Conservation (phyloP, 306 rosid species). For the Quercus ilex region DNA sequence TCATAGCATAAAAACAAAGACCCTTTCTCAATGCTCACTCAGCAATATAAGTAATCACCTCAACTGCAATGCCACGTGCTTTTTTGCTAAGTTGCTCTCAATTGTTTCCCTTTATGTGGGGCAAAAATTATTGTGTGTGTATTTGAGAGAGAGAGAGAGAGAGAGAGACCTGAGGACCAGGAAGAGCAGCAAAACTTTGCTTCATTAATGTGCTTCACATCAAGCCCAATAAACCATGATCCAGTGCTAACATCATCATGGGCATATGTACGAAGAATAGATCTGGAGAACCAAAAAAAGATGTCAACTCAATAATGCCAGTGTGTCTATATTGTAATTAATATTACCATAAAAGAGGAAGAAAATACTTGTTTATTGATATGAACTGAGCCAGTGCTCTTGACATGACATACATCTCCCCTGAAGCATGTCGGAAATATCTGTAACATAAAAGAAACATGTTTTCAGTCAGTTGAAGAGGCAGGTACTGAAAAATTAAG, state of each 20-base stretch:
- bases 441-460: conserved; percentile 34
- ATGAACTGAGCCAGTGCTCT: conserved; percentile 66
- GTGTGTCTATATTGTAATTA: conserved; percentile 4
- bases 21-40: not conserved
- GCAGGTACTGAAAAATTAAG: not conserved
- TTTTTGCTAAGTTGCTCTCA: not conserved
- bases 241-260: conserved; percentile 67
- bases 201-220: conserved; percentile 52
- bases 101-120: not conserved
- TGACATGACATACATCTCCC: conserved; percentile 54
- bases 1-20: not conserved
- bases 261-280: conserved; percentile 59
- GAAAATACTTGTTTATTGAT: conserved; percentile 55
- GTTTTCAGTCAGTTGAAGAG: not conserved
- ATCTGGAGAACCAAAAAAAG: conserved; percentile 35
- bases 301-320: conserved; percentile 14
- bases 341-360: not conserved
- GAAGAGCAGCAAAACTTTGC: conserved; percentile 63
- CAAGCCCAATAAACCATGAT: conserved; percentile 80
- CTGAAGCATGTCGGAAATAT: conserved; percentile 68
- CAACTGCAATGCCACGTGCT: not conserved
- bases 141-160: conserved; percentile 12
- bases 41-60: not conserved
- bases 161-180: conserved; percentile 49
- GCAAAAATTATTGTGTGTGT: not conserved